phyloP scores from a whole-genome alignment of 192 early-diverging fungal species.

The Spizellomyces punctatus region DNA sequence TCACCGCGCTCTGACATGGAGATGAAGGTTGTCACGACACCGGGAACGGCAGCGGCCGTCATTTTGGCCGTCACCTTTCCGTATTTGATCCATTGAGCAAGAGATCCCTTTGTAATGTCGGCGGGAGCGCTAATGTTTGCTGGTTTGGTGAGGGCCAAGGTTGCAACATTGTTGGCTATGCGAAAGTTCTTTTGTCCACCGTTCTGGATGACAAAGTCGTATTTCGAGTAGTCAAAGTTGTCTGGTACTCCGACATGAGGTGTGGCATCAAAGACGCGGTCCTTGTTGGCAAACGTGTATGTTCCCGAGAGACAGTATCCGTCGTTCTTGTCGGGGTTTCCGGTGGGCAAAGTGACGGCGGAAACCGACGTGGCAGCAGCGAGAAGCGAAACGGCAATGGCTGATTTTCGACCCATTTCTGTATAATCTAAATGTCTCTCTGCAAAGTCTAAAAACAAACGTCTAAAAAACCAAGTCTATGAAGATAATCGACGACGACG shows the following conservation, averaged over 20 bases:
- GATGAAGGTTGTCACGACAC: constrained; percentile 47
- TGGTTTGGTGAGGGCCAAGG: background rate
- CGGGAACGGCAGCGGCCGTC: constrained; percentile 1
- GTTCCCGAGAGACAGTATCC: constrained; percentile 3
- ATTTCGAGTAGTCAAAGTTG: constrained; percentile 1
- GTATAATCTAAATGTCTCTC: too few relatives aligned
- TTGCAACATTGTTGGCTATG: background rate
- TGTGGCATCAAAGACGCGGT: background rate
- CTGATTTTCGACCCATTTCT: too few relatives aligned
- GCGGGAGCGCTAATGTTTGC: background rate
- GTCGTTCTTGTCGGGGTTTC: background rate
- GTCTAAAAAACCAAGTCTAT: too few relatives aligned
- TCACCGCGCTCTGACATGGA: constrained; percentile 42
- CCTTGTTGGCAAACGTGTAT: background rate
- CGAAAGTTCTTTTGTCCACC: background rate
- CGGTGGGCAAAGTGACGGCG: background rate
- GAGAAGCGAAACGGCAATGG: background rate
- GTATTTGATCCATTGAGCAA: constrained; percentile 37
- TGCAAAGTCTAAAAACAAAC: too few relatives aligned
- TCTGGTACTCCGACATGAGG: constrained; percentile 5
- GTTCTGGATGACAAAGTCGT: constrained; percentile 6
- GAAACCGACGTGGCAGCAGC: background rate
- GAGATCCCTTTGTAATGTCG: constrained; percentile 3
- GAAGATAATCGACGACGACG: too few relatives aligned
- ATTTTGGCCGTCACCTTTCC: constrained; percentile 33